phyloP scores from a whole-genome alignment of 208 protist genomes.

The Strigomonas culicis region DNA sequence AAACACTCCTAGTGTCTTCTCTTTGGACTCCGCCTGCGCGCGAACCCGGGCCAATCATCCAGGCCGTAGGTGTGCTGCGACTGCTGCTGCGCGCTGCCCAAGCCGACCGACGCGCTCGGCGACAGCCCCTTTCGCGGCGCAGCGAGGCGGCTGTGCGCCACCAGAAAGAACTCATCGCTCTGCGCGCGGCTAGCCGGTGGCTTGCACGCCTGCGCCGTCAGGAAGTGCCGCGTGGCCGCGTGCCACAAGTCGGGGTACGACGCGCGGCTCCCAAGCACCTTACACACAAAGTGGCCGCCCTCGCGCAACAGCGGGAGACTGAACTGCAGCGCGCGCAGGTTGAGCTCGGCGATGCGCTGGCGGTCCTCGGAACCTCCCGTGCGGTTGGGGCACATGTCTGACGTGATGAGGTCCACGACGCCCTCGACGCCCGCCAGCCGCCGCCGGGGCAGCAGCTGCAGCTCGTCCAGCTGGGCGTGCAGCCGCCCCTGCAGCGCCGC shows the following conservation, averaged over 20 bases:
- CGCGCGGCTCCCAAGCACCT: conserved; percentile 55
- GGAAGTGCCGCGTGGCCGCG: conserved; percentile 32
- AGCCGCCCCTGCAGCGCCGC: conserved; percentile 36
- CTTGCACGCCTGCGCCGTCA: conserved; percentile 47
- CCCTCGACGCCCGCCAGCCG: not conserved
- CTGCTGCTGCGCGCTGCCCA: conserved; percentile 4
- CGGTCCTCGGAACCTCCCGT: conserved; percentile 60
- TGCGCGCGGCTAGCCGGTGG: conserved; percentile 56
- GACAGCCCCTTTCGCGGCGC: conserved; percentile 14
- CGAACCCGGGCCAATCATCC: conserved; percentile 70
- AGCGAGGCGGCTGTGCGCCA: conserved; percentile 33
- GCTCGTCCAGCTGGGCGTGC: conserved; percentile 19
- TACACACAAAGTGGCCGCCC: conserved; percentile 79
- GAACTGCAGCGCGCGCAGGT: conserved; percentile 45
- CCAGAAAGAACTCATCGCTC: conserved; percentile 77
- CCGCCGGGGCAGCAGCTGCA: not conserved
- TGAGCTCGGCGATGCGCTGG: conserved; percentile 55
- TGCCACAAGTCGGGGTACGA: conserved; percentile 48
- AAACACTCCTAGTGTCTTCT: not conserved
- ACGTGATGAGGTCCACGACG: conserved; percentile 65
- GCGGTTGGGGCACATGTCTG: conserved; percentile 85
- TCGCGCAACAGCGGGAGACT: conserved; percentile 37
- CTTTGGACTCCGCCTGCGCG: conserved; percentile 14
- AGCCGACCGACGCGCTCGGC: not conserved
- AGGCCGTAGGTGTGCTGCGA: conserved; percentile 32